A percentile compares a stretch with the other conserved stretches of the same genome.
Conservation (phyloP, 257 asterid species). For the Schizonepeta tenuifolia region DNA sequence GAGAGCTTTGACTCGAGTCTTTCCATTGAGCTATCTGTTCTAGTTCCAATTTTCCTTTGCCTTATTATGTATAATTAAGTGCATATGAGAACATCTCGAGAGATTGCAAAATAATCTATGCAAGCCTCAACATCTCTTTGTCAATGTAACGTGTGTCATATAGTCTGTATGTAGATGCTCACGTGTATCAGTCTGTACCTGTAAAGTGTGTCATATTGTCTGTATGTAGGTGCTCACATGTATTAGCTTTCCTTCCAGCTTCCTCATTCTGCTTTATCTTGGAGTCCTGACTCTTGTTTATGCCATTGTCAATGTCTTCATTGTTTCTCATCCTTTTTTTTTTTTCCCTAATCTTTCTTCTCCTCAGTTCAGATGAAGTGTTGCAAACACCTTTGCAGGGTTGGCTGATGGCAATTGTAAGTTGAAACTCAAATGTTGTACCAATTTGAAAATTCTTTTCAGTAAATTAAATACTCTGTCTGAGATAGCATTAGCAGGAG, state of each 20-base stretch:
- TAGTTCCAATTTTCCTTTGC: not conserved
- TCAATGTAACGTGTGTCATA: slow-evolving; percentile 10
- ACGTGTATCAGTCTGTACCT: too few relatives aligned
- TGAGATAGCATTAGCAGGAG: slow-evolving; percentile 23
- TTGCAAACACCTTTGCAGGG: slow-evolving; percentile 93
- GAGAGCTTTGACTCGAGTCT: not conserved
- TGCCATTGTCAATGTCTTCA: slow-evolving; percentile 28
- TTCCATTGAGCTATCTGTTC: not conserved
- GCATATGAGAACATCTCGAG: not conserved
- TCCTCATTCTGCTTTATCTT: slow-evolving; percentile 27
- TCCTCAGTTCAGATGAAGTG: slow-evolving; percentile 84
- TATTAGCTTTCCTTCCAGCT: not conserved
- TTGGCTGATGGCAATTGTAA: slow-evolving; percentile 99
- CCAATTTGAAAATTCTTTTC: slow-evolving; percentile 15
- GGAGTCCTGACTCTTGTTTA: slow-evolving; percentile 24
- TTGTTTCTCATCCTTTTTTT: slow-evolving; percentile 32
- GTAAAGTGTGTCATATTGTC: not conserved
- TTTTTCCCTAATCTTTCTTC: not conserved
- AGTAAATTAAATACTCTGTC: not conserved
- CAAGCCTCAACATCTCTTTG: not conserved
- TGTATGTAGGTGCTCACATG: not conserved
- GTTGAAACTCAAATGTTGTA: slow-evolving; percentile 42
- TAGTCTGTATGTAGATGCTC: not conserved
- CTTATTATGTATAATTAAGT: not conserved
- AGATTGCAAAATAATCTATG: not conserved